A percentile compares a stretch with the other conserved stretches of the same genome.
These are phyloP conservation scores for Creolimax fragrantissima DNA, from an alignment of 78 protist genomes.

Conservation along the genomic window DNA sequence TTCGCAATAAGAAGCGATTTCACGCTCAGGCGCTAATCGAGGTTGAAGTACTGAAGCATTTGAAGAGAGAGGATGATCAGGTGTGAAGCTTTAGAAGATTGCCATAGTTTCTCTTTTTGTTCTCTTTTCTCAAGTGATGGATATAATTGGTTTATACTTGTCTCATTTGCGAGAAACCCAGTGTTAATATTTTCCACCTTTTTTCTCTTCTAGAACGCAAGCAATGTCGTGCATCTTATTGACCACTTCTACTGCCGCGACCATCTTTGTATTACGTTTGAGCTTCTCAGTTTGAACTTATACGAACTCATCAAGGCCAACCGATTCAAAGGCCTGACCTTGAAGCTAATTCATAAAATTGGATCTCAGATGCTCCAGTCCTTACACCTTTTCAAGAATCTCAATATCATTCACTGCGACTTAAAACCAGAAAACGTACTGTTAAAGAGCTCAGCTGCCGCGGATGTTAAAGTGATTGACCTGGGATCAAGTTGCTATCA, in stretches of 20 bases:
- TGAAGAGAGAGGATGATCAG: conserved; percentile 34
- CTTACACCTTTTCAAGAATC: conserved; percentile 45
- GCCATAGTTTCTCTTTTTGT: too few relatives aligned
- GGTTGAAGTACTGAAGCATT: conserved; percentile 70
- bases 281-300: conserved; percentile 61
- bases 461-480: conserved; percentile 75
- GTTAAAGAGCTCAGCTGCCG: conserved; percentile 56
- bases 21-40: conserved; percentile 90
- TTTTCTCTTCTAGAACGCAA: not conserved
- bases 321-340: conserved; percentile 51
- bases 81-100: not conserved
- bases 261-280: conserved; percentile 80
- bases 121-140: too few relatives aligned
- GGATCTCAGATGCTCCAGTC: conserved; percentile 75
- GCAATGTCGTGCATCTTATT: conserved; percentile 31
- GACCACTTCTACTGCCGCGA: conserved; percentile 62
- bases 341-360: conserved; percentile 37
- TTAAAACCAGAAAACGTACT: conserved; percentile 95
- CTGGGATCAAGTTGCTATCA: conserved; percentile 85
- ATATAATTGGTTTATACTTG: too few relatives aligned
- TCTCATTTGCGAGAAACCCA: too few relatives aligned
- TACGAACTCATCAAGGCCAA: conserved; percentile 74
- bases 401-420: conserved; percentile 90
- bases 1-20: conserved; percentile 83
- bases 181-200: too few relatives aligned